Evolutionary conservation across 306 rosid genomes (phyloP).

Genomic region (Pterocarpus santalinus): DNA sequence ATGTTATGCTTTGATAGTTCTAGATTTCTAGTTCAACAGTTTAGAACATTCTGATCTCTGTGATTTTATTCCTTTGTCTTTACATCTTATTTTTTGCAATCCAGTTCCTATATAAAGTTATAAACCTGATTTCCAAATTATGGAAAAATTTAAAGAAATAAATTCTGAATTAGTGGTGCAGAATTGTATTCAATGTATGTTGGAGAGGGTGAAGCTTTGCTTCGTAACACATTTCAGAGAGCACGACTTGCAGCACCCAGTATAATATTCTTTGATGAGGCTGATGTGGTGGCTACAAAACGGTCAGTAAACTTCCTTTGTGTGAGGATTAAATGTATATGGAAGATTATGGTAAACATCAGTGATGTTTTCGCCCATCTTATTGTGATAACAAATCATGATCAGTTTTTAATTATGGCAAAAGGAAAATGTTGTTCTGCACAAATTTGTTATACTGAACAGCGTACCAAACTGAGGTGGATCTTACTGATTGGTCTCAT

Average conservation of each 20-base stretch:
- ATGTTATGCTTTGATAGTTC: slow-evolving; percentile 20
- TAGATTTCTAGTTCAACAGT: background rate
- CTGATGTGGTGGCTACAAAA: slow-evolving; percentile 86
- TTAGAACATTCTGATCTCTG: slow-evolving; percentile 1
- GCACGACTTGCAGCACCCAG: slow-evolving; percentile 94
- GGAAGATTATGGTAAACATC: slow-evolving; percentile 10
- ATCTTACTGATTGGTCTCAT: background rate
- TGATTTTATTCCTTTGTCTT: background rate
- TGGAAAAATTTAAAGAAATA: slow-evolving; percentile 44
- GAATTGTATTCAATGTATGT: slow-evolving; percentile 94
- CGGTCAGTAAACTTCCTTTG: slow-evolving; percentile 66
- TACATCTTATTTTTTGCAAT: slow-evolving; percentile 20
- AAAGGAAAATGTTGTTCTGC: slow-evolving; percentile 12
- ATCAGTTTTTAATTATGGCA: slow-evolving; percentile 15
- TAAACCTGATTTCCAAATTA: slow-evolving; percentile 22
- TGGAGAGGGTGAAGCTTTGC: slow-evolving; percentile 92
- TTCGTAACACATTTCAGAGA: slow-evolving; percentile 84
- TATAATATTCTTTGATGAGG: slow-evolving; percentile 93
- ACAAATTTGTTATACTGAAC: background rate
- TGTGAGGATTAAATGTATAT: background rate
- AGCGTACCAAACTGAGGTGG: background rate
- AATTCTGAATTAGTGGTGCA: slow-evolving; percentile 78
- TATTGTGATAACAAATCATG: slow-evolving; percentile 25
- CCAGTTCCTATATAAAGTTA: slow-evolving; percentile 18
- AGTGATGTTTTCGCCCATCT: background rate